Conservation (phyloP, 768 basidiomycete species). For the Collybiopsis luxurians region DNA sequence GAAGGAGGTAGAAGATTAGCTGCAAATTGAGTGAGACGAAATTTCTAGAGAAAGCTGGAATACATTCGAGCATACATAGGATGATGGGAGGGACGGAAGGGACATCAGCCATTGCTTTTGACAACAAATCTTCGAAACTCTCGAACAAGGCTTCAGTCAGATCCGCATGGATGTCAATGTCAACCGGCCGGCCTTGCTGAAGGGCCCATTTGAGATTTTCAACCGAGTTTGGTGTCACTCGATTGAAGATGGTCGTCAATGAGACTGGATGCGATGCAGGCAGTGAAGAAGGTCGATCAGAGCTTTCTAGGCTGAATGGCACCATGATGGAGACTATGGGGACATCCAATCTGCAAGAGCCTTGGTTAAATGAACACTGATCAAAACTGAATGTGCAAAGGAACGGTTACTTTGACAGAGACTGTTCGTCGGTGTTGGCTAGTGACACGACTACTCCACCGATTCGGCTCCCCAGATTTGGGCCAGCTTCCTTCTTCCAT, state of each 20-base stretch:
- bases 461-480: slow-evolving; percentile 41
- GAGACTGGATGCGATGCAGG: slow-evolving; percentile 41
- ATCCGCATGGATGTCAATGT: slow-evolving; percentile 63
- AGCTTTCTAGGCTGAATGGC: slow-evolving; percentile 56
- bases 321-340: slow-evolving; percentile 57
- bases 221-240: slow-evolving; percentile 44
- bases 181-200: slow-evolving; percentile 57
- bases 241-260: slow-evolving; percentile 55
- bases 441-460: slow-evolving; percentile 59
- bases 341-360: slow-evolving; percentile 14
- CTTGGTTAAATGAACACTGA: neutral
- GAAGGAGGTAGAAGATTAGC: slow-evolving; percentile 83
- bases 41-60: neutral
- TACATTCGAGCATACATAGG: slow-evolving; percentile 50
- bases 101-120: slow-evolving; percentile 52
- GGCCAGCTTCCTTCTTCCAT: slow-evolving; percentile 54
- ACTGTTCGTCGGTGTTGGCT: slow-evolving; percentile 39
- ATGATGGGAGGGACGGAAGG: slow-evolving; percentile 55
- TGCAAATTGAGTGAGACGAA: slow-evolving; percentile 29
- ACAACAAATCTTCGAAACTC: slow-evolving; percentile 66
- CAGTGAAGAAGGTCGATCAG: slow-evolving; percentile 37
- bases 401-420: slow-evolving; percentile 45
- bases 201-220: slow-evolving; percentile 67
- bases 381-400: neutral
- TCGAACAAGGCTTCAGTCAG: slow-evolving; percentile 58